These are phyloP conservation scores for Microstroma glucosiphilum DNA, from an alignment of 1,284 basidiomycete genomes.

Conservation along the genomic window DNA sequence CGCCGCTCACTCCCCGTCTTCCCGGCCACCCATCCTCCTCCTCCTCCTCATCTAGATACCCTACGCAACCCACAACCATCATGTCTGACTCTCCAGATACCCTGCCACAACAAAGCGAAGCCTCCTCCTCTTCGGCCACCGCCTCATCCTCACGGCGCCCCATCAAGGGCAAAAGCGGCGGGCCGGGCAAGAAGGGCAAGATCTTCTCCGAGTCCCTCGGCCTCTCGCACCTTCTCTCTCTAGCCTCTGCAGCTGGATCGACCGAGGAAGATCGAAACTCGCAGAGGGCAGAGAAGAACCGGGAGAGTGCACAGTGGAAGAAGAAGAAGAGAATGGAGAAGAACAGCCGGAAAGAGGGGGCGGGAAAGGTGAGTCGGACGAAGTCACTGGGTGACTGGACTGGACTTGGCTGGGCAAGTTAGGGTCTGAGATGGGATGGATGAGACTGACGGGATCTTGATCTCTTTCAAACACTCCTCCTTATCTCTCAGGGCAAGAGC, in stretches of 20 bases:
- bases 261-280: background rate
- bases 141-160: background rate
- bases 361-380: background rate
- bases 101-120: background rate
- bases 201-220: slow-evolving; percentile 10
- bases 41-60: background rate
- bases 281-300: background rate
- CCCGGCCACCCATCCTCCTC: background rate
- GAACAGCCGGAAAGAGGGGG: background rate
- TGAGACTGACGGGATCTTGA: background rate
- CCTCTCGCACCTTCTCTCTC: slow-evolving; percentile 6
- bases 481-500: no score
- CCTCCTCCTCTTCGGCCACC: background rate
- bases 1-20: background rate
- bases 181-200: background rate
- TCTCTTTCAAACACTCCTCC: no score
- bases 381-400: background rate
- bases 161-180: background rate
- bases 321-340: slow-evolving; percentile 3
- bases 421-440: background rate
- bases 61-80: background rate
- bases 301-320: background rate
- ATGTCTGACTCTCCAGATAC: background rate
- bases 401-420: background rate
- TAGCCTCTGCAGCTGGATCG: background rate